Evolutionary conservation across 208 protist genomes (phyloP), one percentile per base, ranked within the genome.

Genomic region (Phytomonas sp.): DNA sequence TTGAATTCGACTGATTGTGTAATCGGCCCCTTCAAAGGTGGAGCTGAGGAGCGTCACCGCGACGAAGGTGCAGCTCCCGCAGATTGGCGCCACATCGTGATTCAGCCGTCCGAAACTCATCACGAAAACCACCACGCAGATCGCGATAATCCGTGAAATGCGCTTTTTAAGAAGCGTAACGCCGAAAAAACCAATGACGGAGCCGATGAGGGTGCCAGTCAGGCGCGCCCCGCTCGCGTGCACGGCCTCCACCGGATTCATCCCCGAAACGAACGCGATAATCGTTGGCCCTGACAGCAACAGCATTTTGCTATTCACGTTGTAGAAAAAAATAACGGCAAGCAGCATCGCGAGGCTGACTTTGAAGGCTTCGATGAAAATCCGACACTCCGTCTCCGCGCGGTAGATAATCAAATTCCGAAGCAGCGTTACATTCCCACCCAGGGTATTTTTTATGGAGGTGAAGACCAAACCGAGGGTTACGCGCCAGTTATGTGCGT

Each of bases 261-360:
- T 83, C 59, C 87, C 84, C 8, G 84, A 87, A 9, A 93, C 75
- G 62, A 91, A 90, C 32, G 87, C 87, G 73, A 90, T 93, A 61
- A 93, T 90, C 13, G 78, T 87, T 36, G 87, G 87, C 7, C 87
- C 87, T 0, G 87, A 83, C 17, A 93, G 68, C 63, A 89, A 71
- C 31, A 90, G 76, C n/a, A 67, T 77, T 30, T 86, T 75, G 59
- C 82, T 70, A 64, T 87, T 73, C 9, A 82, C 60, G 69, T 87
- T 76, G 79, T 84, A 90, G 69, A 89, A 90, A 67, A 93, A 93
- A 36, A 93, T 76, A 36, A 90, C 69, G 9, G 87, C 77, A 67
- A 90, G 78, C 60, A 93, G 71, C 87, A 93, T 93, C 40, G 87
- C 78, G 0, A 89, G 71, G 67, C 78, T 88, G 8, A 93, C 82